A percentile compares a stretch with the other conserved stretches of the same genome.
These are phyloP conservation scores for Auricularia cornea DNA, from an alignment of 768 basidiomycete genomes.

Conservation along the genomic window DNA sequence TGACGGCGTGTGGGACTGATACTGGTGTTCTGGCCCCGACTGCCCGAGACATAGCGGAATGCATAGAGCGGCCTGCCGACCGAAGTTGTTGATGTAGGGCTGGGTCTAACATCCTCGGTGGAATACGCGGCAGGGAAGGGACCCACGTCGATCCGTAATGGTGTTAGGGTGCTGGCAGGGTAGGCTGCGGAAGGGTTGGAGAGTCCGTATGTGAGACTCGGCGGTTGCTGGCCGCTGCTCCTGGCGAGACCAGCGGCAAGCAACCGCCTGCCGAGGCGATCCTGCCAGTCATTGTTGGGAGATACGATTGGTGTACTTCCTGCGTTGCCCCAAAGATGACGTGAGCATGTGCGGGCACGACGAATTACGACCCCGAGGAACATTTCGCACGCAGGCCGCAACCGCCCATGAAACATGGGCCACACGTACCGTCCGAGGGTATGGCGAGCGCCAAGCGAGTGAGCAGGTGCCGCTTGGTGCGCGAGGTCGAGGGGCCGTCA, in stretches of 20 bases:
- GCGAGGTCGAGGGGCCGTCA: not conserved
- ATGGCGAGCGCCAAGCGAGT: not conserved
- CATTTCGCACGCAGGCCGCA: no score
- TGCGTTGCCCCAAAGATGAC: not conserved
- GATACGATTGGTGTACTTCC: conserved; percentile 29
- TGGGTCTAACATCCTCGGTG: not conserved
- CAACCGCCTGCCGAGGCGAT: conserved; percentile 2
- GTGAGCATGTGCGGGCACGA: no score
- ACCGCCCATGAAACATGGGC: not conserved
- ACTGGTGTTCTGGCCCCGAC: not conserved
- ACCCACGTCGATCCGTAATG: not conserved
- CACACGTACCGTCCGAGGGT: not conserved
- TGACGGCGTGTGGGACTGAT: conserved; percentile 16
- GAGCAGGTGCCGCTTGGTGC: not conserved
- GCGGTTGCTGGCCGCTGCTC: not conserved
- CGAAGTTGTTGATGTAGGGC: not conserved
- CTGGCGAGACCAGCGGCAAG: not conserved
- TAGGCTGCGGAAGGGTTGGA: not conserved
- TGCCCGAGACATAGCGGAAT: not conserved
- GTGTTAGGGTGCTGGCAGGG: not conserved
- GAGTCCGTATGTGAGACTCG: not conserved
- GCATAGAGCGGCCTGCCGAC: not conserved
- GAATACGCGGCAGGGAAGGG: not conserved
- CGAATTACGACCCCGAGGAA: no score
- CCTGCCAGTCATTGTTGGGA: conserved; percentile 10